Percentiles rank a stretch among this genome's conserved stretches.
These are phyloP conservation scores for Ampelocalamus luodianensis DNA, from an alignment of 176 grass and related monocot genomes.

Conservation along the genomic window DNA sequence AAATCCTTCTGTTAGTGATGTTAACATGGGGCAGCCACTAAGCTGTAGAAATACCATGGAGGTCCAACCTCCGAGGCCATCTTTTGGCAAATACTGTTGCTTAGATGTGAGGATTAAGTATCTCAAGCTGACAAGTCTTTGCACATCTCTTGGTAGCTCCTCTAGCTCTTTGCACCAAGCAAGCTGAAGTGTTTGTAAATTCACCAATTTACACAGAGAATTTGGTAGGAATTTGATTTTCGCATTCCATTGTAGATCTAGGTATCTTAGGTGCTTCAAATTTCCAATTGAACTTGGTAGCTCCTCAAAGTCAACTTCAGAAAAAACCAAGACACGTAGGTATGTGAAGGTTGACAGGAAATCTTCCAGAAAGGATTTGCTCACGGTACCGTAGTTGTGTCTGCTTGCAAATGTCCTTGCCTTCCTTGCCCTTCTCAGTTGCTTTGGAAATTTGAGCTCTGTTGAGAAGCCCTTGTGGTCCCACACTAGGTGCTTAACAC, in stretches of 20 bases:
- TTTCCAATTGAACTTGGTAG: constrained; percentile 3
- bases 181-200: constrained; percentile 11
- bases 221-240: constrained; percentile 25
- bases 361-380: constrained; percentile 21
- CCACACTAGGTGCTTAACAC: constrained; percentile 10
- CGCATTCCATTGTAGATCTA: constrained; percentile 1
- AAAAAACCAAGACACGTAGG: constrained; percentile 7
- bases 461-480: neutral
- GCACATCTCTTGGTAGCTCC: neutral
- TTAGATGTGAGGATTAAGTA: neutral
- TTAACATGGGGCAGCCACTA: neutral
- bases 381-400: neutral
- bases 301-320: neutral
- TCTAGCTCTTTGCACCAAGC: neutral
- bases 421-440: constrained; percentile 1
- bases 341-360: neutral
- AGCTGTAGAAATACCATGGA: neutral
- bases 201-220: constrained; percentile 7
- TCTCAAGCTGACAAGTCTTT: neutral
- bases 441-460: constrained; percentile 2
- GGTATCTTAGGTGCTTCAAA: constrained; percentile 18
- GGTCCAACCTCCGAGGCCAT: neutral
- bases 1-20: constrained; percentile 11
- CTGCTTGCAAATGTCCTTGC: constrained; percentile 14
- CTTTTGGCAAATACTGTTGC: constrained; percentile 1